Base-by-base conservation (phyloP, 495 filamentous ascomycete genomes). In the Lichina pygmaea region DNA sequence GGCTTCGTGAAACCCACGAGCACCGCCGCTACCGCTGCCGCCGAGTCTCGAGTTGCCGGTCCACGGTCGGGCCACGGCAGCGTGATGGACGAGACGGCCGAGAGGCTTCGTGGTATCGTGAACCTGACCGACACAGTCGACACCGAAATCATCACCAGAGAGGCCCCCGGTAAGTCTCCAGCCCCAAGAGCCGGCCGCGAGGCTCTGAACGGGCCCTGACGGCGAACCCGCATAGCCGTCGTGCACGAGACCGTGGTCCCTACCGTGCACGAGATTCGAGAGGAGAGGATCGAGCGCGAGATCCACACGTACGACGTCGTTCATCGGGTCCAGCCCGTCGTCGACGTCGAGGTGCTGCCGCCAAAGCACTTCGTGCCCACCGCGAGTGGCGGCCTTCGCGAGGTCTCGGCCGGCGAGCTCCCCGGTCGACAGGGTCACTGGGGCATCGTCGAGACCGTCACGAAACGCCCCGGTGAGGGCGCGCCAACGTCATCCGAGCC, bases 251-350 rank as follows among this genome's bases (percentile, higher is more conserved):
- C 55, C 2, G 54, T 76, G 42, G 57, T 56, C 15, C 58, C 58
- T 7, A 50, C 59, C 0, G 50, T 57, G 4, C 68, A 68, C 52
- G 56, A 72, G 36, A 57, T 72, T 38, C 50, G 55, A 11, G 52
- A 72, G 52, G 65, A 73, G 50, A 43, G 49, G 7, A 67, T 72
- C 32, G 60, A 65, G 5, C 65, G 68, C 30, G 70, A 74, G 33
- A 66, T 72, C 48, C 70, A 76, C 51, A 61, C 58, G 15, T 57
- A 74, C 51, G 65, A 75, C 33, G 53, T 67, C 15, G 63, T 62
- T 45, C 67, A 70, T 46, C 61, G 60, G 11, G 62, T 71, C 30
- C 64, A 65, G 8, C 72, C 72, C 5, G 54, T 75, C 38, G 58
- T 59, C 31, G 67, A 71, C 11, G 56, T 64, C 10, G 61, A 71